Percentiles rank a stretch among this genome's conserved stretches.
These are phyloP conservation scores for Tolypocladium endophyticum DNA, from an alignment of 2,329 filamentous ascomycete species.

Conservation along the genomic window DNA sequence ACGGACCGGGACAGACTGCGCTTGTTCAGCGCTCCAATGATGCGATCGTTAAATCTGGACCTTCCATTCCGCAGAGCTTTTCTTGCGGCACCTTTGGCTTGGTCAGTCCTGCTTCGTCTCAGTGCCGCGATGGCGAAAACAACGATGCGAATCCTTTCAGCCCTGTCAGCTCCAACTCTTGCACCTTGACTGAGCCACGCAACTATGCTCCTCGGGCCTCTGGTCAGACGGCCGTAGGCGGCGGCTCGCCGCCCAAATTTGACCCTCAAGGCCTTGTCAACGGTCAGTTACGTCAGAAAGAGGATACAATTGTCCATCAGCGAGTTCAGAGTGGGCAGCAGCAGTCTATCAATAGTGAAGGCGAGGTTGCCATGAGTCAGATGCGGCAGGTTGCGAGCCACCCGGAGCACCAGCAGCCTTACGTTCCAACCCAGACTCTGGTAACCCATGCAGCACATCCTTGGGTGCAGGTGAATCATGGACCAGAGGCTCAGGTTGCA, in stretches of 20 bases:
- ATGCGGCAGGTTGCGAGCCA: neutral
- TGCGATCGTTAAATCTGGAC: neutral
- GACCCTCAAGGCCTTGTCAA: constrained; percentile 8
- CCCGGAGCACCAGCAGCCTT: neutral
- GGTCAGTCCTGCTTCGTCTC: constrained; percentile 1
- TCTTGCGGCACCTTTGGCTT: constrained; percentile 4
- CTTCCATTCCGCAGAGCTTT: constrained; percentile 6
- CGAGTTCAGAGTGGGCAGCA: neutral
- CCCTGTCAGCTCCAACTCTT: constrained; percentile 3
- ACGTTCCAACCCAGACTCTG: neutral
- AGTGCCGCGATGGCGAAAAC: neutral
- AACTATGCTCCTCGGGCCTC: constrained; percentile 28
- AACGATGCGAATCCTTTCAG: constrained; percentile 1
- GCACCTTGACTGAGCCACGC: constrained; percentile 27
- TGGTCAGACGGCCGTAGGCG: constrained; percentile 10
- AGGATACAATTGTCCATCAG: neutral
- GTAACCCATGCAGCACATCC: neutral
- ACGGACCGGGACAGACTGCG: neutral
- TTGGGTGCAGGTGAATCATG: neutral
- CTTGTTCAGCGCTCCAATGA: neutral
- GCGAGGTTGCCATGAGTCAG: neutral
- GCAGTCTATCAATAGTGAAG: neutral
- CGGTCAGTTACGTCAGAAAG: no score
- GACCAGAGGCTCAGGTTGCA: neutral
- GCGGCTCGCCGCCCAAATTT: constrained; percentile 27